Percentiles rank a stretch among this genome's conserved stretches.
Conservation (phyloP, 192 early-diverging fungal species). For the Linnemannia hyalina region DNA sequence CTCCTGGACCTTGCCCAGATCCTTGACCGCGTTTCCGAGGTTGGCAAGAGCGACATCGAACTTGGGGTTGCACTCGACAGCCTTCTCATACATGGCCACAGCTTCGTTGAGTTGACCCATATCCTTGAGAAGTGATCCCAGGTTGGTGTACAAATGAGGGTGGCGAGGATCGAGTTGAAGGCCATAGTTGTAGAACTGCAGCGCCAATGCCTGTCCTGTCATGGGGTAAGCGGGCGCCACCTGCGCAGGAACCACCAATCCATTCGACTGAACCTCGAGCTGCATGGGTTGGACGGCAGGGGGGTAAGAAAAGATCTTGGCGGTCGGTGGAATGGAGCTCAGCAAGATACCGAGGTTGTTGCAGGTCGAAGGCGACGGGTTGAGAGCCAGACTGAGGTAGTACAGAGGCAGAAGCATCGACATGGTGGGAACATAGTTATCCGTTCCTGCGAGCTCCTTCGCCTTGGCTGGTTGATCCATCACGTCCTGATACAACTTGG, state of each 20-base stretch:
- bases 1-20: constrained; percentile 91
- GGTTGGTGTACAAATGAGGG: constrained; percentile 94
- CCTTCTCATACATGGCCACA: constrained; percentile 89
- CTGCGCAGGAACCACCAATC: constrained; percentile 43
- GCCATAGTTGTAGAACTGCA: constrained; percentile 91
- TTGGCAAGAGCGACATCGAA: constrained; percentile 96
- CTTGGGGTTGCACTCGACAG: constrained; percentile 85
- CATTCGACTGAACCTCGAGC: constrained; percentile 43
- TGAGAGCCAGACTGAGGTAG: constrained; percentile 83
- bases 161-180: constrained; percentile 84
- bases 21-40: constrained; percentile 93
- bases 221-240: constrained; percentile 38
- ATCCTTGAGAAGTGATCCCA: constrained; percentile 93
- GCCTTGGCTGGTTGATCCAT: constrained; percentile 62
- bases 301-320: constrained; percentile 62
- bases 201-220: constrained; percentile 82
- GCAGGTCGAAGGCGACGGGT: constrained; percentile 89
- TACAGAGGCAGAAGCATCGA: constrained; percentile 84
- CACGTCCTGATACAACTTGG: constrained; percentile 90
- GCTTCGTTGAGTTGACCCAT: constrained; percentile 88
- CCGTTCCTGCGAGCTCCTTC: constrained; percentile 51
- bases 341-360: constrained; percentile 92
- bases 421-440: constrained; percentile 66
- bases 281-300: constrained; percentile 40
- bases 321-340: constrained; percentile 73